A percentile compares a stretch with the other conserved stretches of the same genome.
Conservation (phyloP, 208 protist genomes). For the Lotmaria passim region DNA sequence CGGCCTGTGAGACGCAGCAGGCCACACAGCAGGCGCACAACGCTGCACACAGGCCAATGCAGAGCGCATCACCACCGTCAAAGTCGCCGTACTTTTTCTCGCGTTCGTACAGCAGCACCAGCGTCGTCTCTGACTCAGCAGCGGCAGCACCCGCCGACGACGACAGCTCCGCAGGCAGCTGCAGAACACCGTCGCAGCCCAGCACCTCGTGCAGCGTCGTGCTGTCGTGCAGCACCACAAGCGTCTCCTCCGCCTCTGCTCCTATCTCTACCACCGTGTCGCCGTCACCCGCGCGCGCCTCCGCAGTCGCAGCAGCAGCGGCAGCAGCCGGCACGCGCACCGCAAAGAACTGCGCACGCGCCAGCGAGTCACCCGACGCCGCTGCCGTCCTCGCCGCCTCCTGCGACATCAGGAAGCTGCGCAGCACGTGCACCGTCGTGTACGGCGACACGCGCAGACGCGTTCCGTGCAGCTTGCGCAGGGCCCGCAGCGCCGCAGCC, state of each 20-base stretch:
- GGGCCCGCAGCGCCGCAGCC: constrained; percentile 3
- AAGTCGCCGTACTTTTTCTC: constrained; percentile 26
- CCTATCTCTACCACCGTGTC: background rate
- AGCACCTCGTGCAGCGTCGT: constrained; percentile 30
- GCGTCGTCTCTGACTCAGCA: constrained; percentile 6
- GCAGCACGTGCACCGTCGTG: constrained; percentile 29
- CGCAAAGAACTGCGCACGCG: constrained; percentile 30
- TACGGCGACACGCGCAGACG: constrained; percentile 19
- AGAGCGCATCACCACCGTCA: constrained; percentile 13
- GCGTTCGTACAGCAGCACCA: constrained; percentile 25
- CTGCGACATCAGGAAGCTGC: constrained; percentile 19
- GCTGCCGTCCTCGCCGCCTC: constrained; percentile 8
- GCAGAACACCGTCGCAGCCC: constrained; percentile 3
- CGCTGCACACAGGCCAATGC: constrained; percentile 19
- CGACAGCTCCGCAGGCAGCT: background rate
- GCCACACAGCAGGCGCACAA: constrained; percentile 22
- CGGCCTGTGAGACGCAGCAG: constrained; percentile 16
- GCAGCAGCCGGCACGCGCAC: constrained; percentile 6
- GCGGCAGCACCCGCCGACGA: too few species aligned
- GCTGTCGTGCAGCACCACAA: constrained; percentile 19
- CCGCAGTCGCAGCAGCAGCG: background rate
- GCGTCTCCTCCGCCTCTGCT: background rate
- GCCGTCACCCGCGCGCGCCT: background rate
- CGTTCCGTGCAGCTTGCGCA: constrained; percentile 27
- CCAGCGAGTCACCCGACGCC: background rate